Evolutionary conservation across 805 yeast genomes (phyloP).

Genomic region (Saccharomycopsis sp.): DNA sequence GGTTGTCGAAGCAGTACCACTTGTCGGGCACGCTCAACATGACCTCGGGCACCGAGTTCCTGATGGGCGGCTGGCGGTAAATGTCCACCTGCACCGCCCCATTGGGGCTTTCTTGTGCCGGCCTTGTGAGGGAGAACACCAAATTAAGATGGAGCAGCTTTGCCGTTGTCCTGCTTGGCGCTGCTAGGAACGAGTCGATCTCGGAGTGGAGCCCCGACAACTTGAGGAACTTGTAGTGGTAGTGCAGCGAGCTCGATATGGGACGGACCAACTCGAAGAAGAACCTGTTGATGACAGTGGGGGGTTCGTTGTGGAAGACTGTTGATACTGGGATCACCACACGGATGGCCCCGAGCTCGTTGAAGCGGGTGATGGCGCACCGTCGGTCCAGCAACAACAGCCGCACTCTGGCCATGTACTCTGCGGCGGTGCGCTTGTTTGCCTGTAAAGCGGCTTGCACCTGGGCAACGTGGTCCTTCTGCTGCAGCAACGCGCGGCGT

Average conservation of each 20-base stretch:
- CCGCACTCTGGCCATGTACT: background rate
- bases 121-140: background rate
- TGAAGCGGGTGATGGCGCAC: background rate
- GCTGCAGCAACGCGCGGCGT: constrained; percentile 2
- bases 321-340: constrained; percentile 5
- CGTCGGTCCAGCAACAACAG: background rate
- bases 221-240: constrained; percentile 11
- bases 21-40: background rate
- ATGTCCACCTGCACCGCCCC: too few species aligned
- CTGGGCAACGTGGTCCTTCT: background rate
- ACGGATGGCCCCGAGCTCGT: constrained; percentile 3
- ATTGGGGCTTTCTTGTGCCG: background rate
- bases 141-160: constrained; percentile 1
- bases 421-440: background rate
- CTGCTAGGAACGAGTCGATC: too few species aligned
- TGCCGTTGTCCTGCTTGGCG: background rate
- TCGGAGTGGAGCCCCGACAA: constrained; percentile 1
- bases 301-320: too few species aligned
- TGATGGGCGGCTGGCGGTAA: background rate
- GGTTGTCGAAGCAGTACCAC: constrained; percentile 9
- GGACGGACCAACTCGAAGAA: constrained; percentile 22
- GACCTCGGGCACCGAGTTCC: background rate
- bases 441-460: background rate
- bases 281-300: constrained; percentile 11
- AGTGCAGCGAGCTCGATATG: constrained; percentile 23